Base-by-base conservation (phyloP, 805 yeast genomes). In the Yamadazyma philogaea region DNA sequence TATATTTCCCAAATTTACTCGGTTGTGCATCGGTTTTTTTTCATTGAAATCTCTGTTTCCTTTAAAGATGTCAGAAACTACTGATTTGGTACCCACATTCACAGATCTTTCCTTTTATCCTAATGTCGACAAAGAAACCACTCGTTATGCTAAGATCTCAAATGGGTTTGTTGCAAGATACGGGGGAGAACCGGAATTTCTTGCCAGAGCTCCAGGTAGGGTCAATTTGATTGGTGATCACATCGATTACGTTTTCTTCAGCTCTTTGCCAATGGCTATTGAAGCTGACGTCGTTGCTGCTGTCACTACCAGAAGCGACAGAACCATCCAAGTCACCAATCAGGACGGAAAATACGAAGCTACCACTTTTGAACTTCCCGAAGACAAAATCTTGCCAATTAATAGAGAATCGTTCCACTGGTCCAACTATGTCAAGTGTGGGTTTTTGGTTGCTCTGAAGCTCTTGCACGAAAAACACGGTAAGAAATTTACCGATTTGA, bases 181-280 rank as follows among this genome's bases (percentile, higher is more conserved):
- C 39, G 31, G 44, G 12, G 53, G 53, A 19, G 53, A 57, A 6
- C 74, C 77, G 3, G 72, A 69, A 26, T 74, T 80, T 53, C 60
- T 78, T 30, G 64, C 81, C 17, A 68, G 88, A 39, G 77, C 85
- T 12, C 89, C 90, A n/a, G 89, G 89, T 24, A 66, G 90, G 51
- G 89, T 83, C 40, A 83, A 82, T 57, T 64, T 83, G 45, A 80
- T 83, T 43, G 89, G 90, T 28, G 89, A 83, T 50, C 90, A 83
- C 55, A 78, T 83, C 42, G 89, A 83, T 61, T 83, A 82, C 57
- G 75, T 78, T 49, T 73, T 75, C 52, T 83, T 79, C 56, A 72
- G 86, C 6, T 84, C 80, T 8, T 68, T 83, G 50, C 89, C 89
- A 14, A 78, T 83, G 82, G 88, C 90, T 3, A 77, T 83, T 28